phyloP scores from a whole-genome alignment of 805 yeast species.

The Cyberlindnera nakhonratchasimensis region DNA sequence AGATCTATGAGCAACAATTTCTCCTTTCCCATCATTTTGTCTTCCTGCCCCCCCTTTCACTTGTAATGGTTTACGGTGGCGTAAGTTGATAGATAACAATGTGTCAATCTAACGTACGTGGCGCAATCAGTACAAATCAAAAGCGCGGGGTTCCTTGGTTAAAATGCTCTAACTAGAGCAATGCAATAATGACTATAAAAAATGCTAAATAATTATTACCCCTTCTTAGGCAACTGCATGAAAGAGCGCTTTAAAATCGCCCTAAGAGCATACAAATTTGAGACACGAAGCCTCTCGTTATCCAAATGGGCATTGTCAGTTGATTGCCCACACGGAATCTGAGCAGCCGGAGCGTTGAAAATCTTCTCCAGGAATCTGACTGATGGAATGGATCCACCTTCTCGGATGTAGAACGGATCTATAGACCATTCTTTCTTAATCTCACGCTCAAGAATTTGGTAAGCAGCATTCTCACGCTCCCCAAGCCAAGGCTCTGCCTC shows the following conservation, averaged over 20 bases:
- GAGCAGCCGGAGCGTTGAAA: conserved; percentile 87
- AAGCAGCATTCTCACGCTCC: conserved; percentile 72
- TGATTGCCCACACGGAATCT: conserved; percentile 94
- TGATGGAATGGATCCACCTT: conserved; percentile 96
- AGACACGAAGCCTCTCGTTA: conserved; percentile 78
- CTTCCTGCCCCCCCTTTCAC: not conserved
- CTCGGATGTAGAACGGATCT: conserved; percentile 84
- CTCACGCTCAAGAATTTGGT: conserved; percentile 59
- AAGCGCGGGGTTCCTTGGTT: not conserved
- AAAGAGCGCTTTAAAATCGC: conserved; percentile 43
- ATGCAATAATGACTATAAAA: not conserved
- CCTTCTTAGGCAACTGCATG: conserved; percentile 22
- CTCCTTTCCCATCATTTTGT: not conserved
- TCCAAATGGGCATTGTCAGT: conserved; percentile 92
- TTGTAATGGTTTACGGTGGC: not conserved
- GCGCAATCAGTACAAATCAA: not conserved
- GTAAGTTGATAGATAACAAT: not conserved
- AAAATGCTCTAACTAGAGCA: too few species aligned
- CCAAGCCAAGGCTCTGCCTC: conserved; percentile 98
- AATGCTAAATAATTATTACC: not conserved
- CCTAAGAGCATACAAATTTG: conserved; percentile 73
- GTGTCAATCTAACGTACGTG: not conserved
- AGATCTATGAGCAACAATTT: conserved; percentile 6
- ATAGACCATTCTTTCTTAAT: conserved; percentile 68
- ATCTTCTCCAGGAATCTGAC: conserved; percentile 78